Evolutionary conservation across 148 eudicot species (phyloP), one percentile per base, ranked within the genome.

Genomic region (Simmondsia chinensis): DNA sequence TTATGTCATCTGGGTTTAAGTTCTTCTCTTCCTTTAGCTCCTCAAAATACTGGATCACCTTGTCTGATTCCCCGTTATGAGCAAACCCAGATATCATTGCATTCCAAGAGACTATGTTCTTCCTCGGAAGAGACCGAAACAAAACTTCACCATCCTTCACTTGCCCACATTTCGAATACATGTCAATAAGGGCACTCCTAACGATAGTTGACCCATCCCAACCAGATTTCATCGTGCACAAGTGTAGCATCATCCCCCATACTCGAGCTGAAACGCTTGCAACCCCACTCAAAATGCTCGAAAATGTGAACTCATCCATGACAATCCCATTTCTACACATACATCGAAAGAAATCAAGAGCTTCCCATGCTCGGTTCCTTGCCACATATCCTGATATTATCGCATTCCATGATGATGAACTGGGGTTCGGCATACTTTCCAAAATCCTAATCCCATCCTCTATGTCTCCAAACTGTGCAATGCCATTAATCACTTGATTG

Each of bases 141-240:
- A 79, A 5, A 9, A 46, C 20, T 52, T 87, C 82, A 0, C 80
- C 87, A 10, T 68, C 65, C 14, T 53, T 23, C n/a, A 59, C 57
- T 26, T 59, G 62, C 28, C 96, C 94, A 25, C 88, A 82, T 52
- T 82, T 87, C 2, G 79, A 87, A 57, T 87, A 87, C 96, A 79
- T 72, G 62, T 76, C 84, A 33, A 76, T 52, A 32, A 87, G 58
- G 17, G 96, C 88, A 40, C 73, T 82, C 10, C 96, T 94, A 42
- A 87, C 74, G 19, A 79, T 77, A 26, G 66, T 70, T 15, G 75
- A 63, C 3, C 23, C 11, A 19, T 74, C 66, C 49, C 74, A 53
- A 27, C 83, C 85, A 13, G 35, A 21, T 59, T 77, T 83, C 23
- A 75, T 21, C 0, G 65, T 48, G 20, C 66, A 74, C 56, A 74